Evolutionary conservation across 2,329 filamentous ascomycete genomes (phyloP), one percentile per base, ranked within the genome.

Genomic region (Niveomyces coronatus): DNA sequence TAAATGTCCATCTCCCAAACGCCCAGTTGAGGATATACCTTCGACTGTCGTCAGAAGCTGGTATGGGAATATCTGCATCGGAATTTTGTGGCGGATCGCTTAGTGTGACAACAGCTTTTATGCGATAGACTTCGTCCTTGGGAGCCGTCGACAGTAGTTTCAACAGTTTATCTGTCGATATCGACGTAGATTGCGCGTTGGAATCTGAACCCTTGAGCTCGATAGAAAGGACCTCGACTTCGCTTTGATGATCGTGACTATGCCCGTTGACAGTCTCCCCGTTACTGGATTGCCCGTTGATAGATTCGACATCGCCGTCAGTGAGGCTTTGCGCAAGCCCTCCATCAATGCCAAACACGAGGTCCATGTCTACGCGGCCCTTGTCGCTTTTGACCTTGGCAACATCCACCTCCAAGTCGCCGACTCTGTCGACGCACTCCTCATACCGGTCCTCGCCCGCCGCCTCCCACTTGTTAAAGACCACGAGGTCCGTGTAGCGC

Each of bases 21-120:
- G 91, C 91, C 91, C 91, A 98, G 58, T 98, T 98, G 43, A 98
- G 71, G 31, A 98, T 94, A 55, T 91, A 95, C 39, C 84, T 70
- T 3, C 53, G 56, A 3, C 44, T 43, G 3, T 60, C 49, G 33
- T 52, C 50, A 4, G 57, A 47, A 7, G 51, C 52, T 5, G 55
- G 54, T 22, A 59, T 51, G 7, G 57, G 54, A 0, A 55, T 49
- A 27, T 71, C 66, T 17, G 67, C 63, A 39, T 74, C 71, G 1
- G 76, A 77, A 49, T 67, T 67, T 14, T 49, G 47, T 8, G 76
- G 64, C 0, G 61, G 51, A 0, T 64, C 55, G 0, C 67, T 61
- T 3, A 71, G 64, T 2, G 68, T 67, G 10, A 76, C 50, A 9
- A 76, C 63, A 9, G 75, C 85, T 60, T 98, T 98, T 57, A 98